These are phyloP conservation scores for Aspergillus novofumigatus DNA, from an alignment of 2,329 filamentous ascomycete genomes.

Conservation along the genomic window DNA sequence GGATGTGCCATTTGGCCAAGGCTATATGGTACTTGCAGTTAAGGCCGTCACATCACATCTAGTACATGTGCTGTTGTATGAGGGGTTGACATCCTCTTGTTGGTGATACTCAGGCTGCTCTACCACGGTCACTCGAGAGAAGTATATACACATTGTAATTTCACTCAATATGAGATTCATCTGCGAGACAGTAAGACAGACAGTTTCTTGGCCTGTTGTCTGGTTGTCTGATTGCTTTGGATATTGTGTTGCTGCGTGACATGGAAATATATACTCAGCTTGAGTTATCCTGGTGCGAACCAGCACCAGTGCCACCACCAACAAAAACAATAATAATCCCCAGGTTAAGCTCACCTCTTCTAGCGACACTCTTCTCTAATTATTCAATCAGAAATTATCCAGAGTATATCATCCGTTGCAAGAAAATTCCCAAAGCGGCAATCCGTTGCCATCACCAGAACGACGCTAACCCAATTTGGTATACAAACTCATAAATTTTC, in stretches of 20 bases:
- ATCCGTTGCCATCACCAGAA: constrained; percentile 2
- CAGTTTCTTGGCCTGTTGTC: too few species aligned
- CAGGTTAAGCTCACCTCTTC: not conserved
- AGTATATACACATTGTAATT: too few species aligned
- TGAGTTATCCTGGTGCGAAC: not conserved
- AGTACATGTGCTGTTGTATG: too few species aligned
- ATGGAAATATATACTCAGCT: not conserved
- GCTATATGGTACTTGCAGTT: not conserved
- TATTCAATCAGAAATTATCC: not conserved
- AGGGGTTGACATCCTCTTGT: too few species aligned
- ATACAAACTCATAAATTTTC: constrained; percentile 19
- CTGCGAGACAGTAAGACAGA: too few species aligned
- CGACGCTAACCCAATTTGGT: constrained; percentile 19
- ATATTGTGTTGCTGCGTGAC: not conserved
- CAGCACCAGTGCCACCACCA: not conserved
- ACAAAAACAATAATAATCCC: not conserved
- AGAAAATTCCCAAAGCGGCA: constrained; percentile 1
- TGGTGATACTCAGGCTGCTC: too few species aligned
- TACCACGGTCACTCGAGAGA: too few species aligned
- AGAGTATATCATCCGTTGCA: not conserved
- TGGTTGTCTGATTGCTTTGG: not conserved
- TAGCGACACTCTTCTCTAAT: not conserved
- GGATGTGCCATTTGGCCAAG: not conserved
- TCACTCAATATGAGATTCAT: too few species aligned
- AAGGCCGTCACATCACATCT: too few species aligned